These are phyloP conservation scores for Wallemia mellicola DNA, from an alignment of 1,284 basidiomycete genomes.

Conservation along the genomic window DNA sequence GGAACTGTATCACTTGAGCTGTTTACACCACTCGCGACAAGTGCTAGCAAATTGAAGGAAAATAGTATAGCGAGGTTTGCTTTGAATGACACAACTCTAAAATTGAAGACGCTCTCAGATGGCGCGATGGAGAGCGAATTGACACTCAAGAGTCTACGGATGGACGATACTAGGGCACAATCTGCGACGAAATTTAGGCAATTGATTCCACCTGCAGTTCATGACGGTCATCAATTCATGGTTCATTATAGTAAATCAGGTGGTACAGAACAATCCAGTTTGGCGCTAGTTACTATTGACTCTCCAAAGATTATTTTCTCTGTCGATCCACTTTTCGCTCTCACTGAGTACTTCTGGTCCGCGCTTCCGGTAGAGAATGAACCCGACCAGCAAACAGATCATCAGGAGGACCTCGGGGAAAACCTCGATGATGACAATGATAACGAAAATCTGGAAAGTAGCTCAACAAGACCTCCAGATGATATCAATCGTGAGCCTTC, in stretches of 20 bases:
- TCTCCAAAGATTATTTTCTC: conserved; percentile 82
- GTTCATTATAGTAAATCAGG: conserved; percentile 53
- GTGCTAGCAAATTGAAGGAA: conserved; percentile 31
- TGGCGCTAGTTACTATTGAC: conserved; percentile 66
- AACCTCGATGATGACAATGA: conserved; percentile 9
- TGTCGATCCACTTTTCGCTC: conserved; percentile 64
- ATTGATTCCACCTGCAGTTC: conserved; percentile 69
- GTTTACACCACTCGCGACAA: conserved; percentile 40
- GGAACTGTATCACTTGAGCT: conserved; percentile 59
- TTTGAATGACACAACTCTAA: conserved; percentile 45
- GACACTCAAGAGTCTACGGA: conserved; percentile 61
- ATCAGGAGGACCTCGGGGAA: conserved; percentile 9
- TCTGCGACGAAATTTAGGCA: conserved; percentile 57
- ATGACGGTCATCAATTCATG: conserved; percentile 78
- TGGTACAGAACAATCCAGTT: conserved; percentile 22
- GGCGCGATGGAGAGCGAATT: conserved; percentile 63
- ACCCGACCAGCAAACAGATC: too few relatives aligned
- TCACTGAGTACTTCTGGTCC: conserved; percentile 56
- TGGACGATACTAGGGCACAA: conserved; percentile 60
- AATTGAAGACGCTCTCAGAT: conserved; percentile 56
- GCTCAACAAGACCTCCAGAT: background rate
- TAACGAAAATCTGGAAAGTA: background rate
- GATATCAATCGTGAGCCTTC: conserved; percentile 9
- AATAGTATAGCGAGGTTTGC: conserved; percentile 65
- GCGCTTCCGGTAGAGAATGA: conserved; percentile 21